Evolutionary conservation across 2,329 filamentous ascomycete genomes (phyloP).

Genomic region (Epichloe coenophiala): DNA sequence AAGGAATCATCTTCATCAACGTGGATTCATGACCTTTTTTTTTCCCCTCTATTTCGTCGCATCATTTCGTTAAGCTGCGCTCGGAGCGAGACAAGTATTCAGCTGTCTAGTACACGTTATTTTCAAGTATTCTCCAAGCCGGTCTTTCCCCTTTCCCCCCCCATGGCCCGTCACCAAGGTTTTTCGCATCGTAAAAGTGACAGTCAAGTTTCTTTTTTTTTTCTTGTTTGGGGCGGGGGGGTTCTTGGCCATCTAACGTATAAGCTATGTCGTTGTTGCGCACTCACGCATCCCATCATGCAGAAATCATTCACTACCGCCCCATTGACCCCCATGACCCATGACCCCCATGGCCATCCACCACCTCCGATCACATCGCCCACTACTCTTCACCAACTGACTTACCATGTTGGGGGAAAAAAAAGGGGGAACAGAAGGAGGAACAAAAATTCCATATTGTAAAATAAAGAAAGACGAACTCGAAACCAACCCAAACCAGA

Average conservation of each 20-base stretch:
- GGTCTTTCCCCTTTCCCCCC: no score
- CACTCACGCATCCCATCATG: background rate
- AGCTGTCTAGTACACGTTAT: no score
- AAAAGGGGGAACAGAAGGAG: background rate
- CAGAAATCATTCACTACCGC: background rate
- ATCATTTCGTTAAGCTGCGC: no score
- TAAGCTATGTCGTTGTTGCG: background rate
- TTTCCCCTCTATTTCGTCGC: no score
- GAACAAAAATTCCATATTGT: background rate
- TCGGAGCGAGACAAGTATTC: no score
- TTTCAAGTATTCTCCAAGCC: no score
- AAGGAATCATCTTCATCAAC: no score
- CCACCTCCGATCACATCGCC: background rate
- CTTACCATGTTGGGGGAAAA: background rate
- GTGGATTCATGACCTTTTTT: no score
- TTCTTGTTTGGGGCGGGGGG: no score
- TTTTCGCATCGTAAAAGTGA: background rate
- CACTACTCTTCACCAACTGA: background rate
- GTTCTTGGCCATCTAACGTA: background rate
- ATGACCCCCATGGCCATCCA: background rate
- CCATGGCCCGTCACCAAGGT: no score
- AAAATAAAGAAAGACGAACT: background rate
- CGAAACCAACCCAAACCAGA: background rate
- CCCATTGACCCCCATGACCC: background rate
- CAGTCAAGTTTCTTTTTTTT: background rate